Evolutionary conservation across 2,329 filamentous ascomycete species (phyloP).

Genomic region (Periconia sp.): DNA sequence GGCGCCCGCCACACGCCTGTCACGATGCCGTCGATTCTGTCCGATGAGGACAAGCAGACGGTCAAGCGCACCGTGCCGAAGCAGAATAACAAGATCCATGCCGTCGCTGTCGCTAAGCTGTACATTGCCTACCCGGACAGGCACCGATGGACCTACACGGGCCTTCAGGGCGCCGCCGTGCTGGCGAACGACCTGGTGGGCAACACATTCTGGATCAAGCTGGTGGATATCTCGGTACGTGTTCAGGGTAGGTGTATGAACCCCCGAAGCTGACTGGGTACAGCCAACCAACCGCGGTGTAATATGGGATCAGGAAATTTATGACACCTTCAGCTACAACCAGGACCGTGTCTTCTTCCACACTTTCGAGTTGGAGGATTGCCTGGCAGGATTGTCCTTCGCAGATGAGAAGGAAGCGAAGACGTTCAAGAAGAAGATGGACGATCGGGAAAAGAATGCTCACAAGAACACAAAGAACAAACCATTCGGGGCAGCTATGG

Average conservation of each 20-base stretch:
- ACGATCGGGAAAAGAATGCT: slow-evolving; percentile 93
- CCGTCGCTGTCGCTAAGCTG: slow-evolving; percentile 89
- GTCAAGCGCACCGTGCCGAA: slow-evolving; percentile 95
- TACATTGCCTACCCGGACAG: slow-evolving; percentile 90
- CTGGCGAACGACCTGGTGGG: slow-evolving; percentile 93
- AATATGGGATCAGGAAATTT: slow-evolving; percentile 77
- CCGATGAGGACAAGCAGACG: slow-evolving; percentile 92
- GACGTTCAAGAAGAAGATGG: slow-evolving; percentile 96
- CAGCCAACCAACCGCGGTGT: slow-evolving; percentile 37
- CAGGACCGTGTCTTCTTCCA: slow-evolving; percentile 98
- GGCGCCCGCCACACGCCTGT: slow-evolving; percentile 14
- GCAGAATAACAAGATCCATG: slow-evolving; percentile 95
- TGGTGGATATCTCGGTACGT: slow-evolving; percentile 93
- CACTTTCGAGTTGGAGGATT: slow-evolving; percentile 94
- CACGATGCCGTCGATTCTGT: slow-evolving; percentile 70
- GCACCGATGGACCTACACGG: slow-evolving; percentile 90
- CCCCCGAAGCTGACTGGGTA: slow-evolving; percentile 62
- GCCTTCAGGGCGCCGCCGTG: slow-evolving; percentile 88
- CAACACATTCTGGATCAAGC: slow-evolving; percentile 95
- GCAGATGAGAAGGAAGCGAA: slow-evolving; percentile 97
- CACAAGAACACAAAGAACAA: slow-evolving; percentile 84
- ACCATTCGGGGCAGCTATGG: slow-evolving; percentile 64
- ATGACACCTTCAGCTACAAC: slow-evolving; percentile 93
- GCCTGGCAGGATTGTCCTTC: slow-evolving; percentile 87
- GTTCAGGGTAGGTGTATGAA: not conserved